A percentile compares a stretch with the other conserved stretches of the same genome.
Evolutionary conservation across 179 eudicot genomes (phyloP).

Genomic region (Monotropa hypopitys): DNA sequence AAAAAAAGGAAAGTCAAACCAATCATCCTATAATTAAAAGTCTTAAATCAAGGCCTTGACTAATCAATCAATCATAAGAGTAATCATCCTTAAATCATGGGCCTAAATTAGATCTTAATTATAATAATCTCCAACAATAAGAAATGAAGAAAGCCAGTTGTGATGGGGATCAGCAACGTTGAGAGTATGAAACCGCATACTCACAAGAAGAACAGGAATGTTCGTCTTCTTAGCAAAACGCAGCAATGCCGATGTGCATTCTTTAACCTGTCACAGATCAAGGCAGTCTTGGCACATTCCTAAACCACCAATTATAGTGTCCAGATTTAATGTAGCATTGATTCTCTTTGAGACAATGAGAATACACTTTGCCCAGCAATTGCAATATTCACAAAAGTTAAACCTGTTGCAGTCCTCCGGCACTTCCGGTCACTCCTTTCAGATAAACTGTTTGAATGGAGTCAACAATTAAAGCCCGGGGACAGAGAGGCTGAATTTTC

Average conservation of each 20-base stretch:
- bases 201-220: slow-evolving; percentile 77
- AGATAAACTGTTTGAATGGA: slow-evolving; percentile 90
- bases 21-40: no score
- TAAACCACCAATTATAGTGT: neutral
- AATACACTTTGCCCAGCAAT: neutral
- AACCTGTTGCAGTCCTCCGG: slow-evolving; percentile 82
- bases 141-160: neutral
- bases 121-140: no score
- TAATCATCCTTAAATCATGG: no score
- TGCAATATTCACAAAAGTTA: slow-evolving; percentile 4
- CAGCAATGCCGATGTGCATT: slow-evolving; percentile 85
- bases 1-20: no score
- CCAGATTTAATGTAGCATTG: neutral
- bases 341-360: neutral
- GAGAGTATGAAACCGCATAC: slow-evolving; percentile 9
- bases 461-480: slow-evolving; percentile 80
- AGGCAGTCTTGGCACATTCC: neutral
- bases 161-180: neutral
- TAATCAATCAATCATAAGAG: no score
- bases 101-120: no score
- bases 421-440: slow-evolving; percentile 69
- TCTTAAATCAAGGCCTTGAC: no score
- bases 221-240: slow-evolving; percentile 86
- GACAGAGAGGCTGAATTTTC: slow-evolving; percentile 48
- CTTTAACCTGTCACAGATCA: slow-evolving; percentile 61